Base-by-base conservation (phyloP, 768 basidiomycete species). In the Chalciporus piperatus region DNA sequence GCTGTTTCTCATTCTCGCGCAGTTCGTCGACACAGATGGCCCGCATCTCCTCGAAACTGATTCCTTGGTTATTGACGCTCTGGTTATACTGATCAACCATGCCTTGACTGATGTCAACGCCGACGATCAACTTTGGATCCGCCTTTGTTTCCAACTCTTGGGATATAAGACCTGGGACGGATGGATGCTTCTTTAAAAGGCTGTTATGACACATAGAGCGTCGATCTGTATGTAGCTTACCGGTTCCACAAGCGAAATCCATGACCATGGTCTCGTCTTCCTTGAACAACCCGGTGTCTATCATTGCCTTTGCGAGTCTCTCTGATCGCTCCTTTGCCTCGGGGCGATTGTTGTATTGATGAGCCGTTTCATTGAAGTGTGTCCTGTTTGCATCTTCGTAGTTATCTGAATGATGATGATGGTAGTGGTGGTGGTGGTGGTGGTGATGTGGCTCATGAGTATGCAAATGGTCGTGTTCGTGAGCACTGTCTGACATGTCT, bases 241-340 rank as follows among this genome's bases (percentile, higher is more conserved):
- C 88, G 54, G 79, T 79, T 12, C 87, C 87, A 62, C 88, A 90
- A 5, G 88, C 88, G 60, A 79, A 90, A 58, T 90, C 89, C 76
- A 91, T 72, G 16, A 85, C 72, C 6, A 67, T 72, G 6, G 87
- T 89, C 6, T 58, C 60, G 25, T 80, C 74, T 40, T 79, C 77
- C 47, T 82, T 72, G 58, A 90, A 84, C 0, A 70, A 55, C 54
- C 78, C 80, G 3, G 57, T 59, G 33, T 63, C 44, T n/a, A 55
- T 40, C 51, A 78, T 72, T 2, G 62, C 66, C 14, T 44, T 47
- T 0, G 62, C 66, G 16, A 67, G 49, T 16, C 53, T 52, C 32
- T 58, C 53, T 0, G 72, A 64, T 11, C 58, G 46, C 49, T 60
- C 46, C 4, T 56, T 46, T 10, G 52, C 61, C 12, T 57, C 48